phyloP scores from a whole-genome alignment of 1,284 basidiomycete species.

The Apiotrichum laibachii region DNA sequence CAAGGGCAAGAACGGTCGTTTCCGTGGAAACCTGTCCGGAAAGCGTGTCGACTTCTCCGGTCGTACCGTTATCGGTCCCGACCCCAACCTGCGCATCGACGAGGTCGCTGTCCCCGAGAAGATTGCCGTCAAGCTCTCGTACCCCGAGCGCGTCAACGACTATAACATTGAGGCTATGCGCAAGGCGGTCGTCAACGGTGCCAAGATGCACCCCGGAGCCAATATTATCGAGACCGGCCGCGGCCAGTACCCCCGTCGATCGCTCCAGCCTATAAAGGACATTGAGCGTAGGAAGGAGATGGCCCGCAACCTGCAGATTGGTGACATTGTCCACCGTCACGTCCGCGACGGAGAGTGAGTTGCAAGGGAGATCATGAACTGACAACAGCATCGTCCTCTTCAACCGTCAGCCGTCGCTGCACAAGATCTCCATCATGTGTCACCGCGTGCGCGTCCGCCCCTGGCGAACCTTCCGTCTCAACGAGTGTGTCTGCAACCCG shows the following conservation, averaged over 20 bases:
- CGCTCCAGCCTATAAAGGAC: conserved; percentile 36
- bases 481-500: conserved; percentile 98
- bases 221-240: conserved; percentile 74
- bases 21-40: conserved; percentile 96
- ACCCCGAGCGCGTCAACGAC: conserved; percentile 89
- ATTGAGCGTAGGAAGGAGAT: conserved; percentile 35
- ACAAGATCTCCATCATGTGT: conserved; percentile 99
- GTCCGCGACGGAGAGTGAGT: conserved; percentile 79
- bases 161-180: conserved; percentile 84
- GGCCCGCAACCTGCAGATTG: conserved; percentile 45
- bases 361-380: no score
- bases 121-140: conserved; percentile 93
- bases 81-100: conserved; percentile 96
- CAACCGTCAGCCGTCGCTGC: conserved; percentile 97
- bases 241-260: conserved; percentile 22
- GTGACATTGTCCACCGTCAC: conserved; percentile 59
- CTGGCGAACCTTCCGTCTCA: conserved; percentile 95
- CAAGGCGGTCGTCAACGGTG: conserved; percentile 80
- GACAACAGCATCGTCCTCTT: conserved; percentile 73
- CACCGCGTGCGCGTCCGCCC: conserved; percentile 87
- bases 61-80: conserved; percentile 97
- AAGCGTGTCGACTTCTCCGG: conserved; percentile 99
- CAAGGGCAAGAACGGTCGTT: conserved; percentile 98
- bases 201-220: conserved; percentile 90
- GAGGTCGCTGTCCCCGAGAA: conserved; percentile 96